Percentiles rank a stretch among this genome's conserved stretches.
Conservation (phyloP, 805 yeast genomes). For the Priceomyces medius region DNA sequence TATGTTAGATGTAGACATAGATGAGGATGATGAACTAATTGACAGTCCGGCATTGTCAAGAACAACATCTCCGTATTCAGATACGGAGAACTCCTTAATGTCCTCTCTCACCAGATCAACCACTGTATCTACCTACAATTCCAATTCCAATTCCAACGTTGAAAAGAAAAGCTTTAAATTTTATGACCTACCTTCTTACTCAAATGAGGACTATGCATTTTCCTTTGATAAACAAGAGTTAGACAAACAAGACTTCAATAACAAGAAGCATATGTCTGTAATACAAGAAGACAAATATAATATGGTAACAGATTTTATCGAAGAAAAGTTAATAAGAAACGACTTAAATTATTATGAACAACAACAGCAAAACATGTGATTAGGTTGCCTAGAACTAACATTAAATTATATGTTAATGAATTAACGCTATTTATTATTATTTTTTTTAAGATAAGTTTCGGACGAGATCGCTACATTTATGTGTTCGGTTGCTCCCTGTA, state of each 20-base stretch:
- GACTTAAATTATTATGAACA: constrained; percentile 33
- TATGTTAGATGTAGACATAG: constrained; percentile 10
- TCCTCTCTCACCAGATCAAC: constrained; percentile 41
- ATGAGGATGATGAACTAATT: constrained; percentile 18
- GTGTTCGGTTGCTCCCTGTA: no score
- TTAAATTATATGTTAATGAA: constrained; percentile 5
- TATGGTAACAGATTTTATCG: constrained; percentile 40
- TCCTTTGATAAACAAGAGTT: no score
- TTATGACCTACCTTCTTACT: constrained; percentile 34
- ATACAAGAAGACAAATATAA: constrained; percentile 39
- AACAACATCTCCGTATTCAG: constrained; percentile 37
- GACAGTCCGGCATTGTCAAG: constrained; percentile 33
- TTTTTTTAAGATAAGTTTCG: no score
- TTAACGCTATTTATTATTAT: constrained; percentile 6
- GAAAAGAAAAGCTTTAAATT: constrained; percentile 19
- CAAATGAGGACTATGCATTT: constrained; percentile 16
- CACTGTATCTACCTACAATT: constrained; percentile 36
- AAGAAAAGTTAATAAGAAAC: constrained; percentile 38
- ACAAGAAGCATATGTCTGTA: constrained; percentile 19
- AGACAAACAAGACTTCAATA: constrained; percentile 17
- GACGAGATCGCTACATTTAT: no score
- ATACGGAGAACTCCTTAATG: constrained; percentile 36
- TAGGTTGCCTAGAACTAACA: background rate
- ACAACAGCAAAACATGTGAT: constrained; percentile 7
- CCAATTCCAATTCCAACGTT: constrained; percentile 21